Evolutionary conservation across 208 protist species (phyloP).

Genomic region (Ichthyophonus hoferi): DNA sequence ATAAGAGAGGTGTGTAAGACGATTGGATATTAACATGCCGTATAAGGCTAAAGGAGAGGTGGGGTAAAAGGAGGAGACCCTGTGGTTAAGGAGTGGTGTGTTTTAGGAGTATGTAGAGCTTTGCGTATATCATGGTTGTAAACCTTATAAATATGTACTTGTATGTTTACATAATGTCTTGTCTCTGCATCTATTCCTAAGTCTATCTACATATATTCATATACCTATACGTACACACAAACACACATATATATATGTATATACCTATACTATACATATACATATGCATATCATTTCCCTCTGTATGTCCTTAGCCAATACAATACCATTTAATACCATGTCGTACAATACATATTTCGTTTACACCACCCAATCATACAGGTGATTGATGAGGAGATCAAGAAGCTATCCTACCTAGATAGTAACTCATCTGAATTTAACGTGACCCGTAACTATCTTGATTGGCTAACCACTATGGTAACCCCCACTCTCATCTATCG

Average conservation of each 20-base stretch:
- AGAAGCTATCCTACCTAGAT: constrained; percentile 63
- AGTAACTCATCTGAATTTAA: constrained; percentile 64
- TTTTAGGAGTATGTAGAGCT: too few species aligned
- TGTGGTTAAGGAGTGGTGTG: too few species aligned
- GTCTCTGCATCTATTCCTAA: too few species aligned
- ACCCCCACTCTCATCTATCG: too few species aligned
- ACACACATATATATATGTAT: neutral
- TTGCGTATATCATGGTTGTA: too few species aligned
- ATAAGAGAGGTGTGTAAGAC: too few species aligned
- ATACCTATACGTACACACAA: neutral
- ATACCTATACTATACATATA: neutral
- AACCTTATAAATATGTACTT: too few species aligned
- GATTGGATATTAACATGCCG: too few species aligned
- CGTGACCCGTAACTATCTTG: constrained; percentile 73
- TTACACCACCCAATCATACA: constrained; percentile 33
- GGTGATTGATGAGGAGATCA: constrained; percentile 53
- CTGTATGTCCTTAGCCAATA: neutral
- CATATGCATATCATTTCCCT: neutral
- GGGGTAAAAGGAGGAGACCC: too few species aligned
- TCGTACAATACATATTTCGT: neutral
- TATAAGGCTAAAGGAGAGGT: too few species aligned
- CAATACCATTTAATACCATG: constrained; percentile 45
- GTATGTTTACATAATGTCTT: too few species aligned
- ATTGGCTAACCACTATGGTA: constrained; percentile 71
- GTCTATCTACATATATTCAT: neutral